Base-by-base conservation (phyloP, 108 stramenopile genomes). In the Poteriospumella lacustris region DNA sequence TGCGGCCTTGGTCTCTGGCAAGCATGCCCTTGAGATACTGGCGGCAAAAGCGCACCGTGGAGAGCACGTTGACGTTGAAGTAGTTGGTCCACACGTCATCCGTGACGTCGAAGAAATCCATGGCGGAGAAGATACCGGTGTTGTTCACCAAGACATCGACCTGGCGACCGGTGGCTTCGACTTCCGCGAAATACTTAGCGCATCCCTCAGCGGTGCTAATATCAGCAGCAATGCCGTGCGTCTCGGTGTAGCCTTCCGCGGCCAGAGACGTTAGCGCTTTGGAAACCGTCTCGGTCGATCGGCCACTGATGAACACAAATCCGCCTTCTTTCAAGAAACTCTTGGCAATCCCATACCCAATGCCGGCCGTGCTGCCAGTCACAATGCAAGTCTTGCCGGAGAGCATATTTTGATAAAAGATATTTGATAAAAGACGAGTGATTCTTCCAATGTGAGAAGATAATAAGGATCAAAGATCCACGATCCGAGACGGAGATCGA, bases 111-210 rank as follows among this genome's bases (percentile, higher is more conserved):
- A 72, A 72, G 26, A 72, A 72, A 42, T 72, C 69, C 28, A 26
- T 72, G 24, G 29, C 69, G 2, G 12, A 39, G 43, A 72, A 72
- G 69, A 72, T 72, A 42, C 69, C 69, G 5, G 29, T 42, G 12
- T 72, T 72, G 43, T 5, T n/a, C 12, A 72, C 69, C 3, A 72
- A 42, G 26, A 72, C 69, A 28, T 72, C 69, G 26, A 72, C 69
- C 5, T 44, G n/a, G 26, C 43, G 43, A 43, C 24, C 69, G n/a
- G 42, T 9, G 2, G 69, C 2, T 5, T 2, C 31, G 12, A 34
- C 42, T 39, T 33, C 47, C 1, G 2, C 2, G 12, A 72, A 42
- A n/a, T 39, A 19, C 33, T 0, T n/a, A 15, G 40, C 43, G 19
- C 12, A 43, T 9, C 69, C 69, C 40, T 72, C 69, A 2, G 40